Conservation (phyloP, 2,329 filamentous ascomycete genomes). For the Colletotrichum spinosum region DNA sequence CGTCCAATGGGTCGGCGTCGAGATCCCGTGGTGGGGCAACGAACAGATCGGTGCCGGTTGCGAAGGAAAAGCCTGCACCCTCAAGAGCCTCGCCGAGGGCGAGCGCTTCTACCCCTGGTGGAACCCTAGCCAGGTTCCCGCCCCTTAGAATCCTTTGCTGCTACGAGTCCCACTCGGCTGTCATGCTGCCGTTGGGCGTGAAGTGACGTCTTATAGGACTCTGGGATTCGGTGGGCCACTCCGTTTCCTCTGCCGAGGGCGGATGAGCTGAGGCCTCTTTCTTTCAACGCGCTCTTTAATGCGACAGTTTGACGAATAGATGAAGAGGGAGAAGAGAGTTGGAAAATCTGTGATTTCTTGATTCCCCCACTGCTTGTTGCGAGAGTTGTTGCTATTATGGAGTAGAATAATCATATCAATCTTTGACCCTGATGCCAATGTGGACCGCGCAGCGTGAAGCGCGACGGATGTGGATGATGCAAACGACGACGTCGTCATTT, state of each 20-base stretch:
- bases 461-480: neutral
- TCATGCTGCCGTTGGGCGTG: conserved; percentile 21
- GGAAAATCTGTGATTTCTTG: conserved; percentile 9
- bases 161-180: conserved; percentile 26
- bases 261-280: neutral
- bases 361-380: conserved; percentile 14
- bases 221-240: neutral
- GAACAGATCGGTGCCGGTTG: conserved; percentile 39
- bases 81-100: conserved; percentile 42
- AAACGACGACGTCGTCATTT: neutral
- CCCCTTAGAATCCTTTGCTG: conserved; percentile 23
- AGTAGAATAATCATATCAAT: conserved; percentile 9
- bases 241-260: neutral
- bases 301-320: conserved; percentile 5
- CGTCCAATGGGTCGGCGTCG: conserved; percentile 41
- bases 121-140: conserved; percentile 33
- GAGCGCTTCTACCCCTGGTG: conserved; percentile 55
- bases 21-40: conserved; percentile 47
- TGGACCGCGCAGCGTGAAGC: neutral
- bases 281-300: conserved; percentile 1
- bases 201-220: conserved; percentile 6
- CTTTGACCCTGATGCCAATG: neutral
- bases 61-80: conserved; percentile 41
- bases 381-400: neutral
- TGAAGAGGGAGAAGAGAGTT: neutral